Conservation (phyloP, 1,139 yeast genomes). For the Candida freyschussii region DNA sequence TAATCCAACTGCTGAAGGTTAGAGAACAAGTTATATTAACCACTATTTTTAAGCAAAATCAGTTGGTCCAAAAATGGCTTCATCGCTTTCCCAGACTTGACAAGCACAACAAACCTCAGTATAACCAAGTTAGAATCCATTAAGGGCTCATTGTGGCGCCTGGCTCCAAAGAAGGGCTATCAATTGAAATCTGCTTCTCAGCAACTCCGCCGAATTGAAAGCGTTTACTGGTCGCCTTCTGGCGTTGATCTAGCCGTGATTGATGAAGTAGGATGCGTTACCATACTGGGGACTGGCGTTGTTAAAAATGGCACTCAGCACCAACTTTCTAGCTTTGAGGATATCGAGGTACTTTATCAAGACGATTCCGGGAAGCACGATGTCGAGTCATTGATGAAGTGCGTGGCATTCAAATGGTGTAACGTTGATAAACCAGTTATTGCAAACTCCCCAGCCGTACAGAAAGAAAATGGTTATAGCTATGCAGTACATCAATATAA, state of each 20-base stretch:
- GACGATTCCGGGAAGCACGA: slow-evolving; percentile 27
- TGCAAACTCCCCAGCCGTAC: slow-evolving; percentile 48
- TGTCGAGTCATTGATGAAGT: slow-evolving; percentile 6
- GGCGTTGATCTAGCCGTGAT: slow-evolving; percentile 40
- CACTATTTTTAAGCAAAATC: no score
- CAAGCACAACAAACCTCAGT: slow-evolving; percentile 31
- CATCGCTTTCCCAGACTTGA: slow-evolving; percentile 46
- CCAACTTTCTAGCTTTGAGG: slow-evolving; percentile 24
- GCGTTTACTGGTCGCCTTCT: slow-evolving; percentile 37
- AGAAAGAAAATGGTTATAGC: slow-evolving; percentile 29
- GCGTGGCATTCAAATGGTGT: slow-evolving; percentile 58
- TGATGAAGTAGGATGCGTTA: slow-evolving; percentile 35
- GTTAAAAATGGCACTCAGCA: slow-evolving; percentile 11
- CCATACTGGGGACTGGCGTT: slow-evolving; percentile 28
- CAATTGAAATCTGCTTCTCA: slow-evolving; percentile 29
- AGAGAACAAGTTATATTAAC: no score
- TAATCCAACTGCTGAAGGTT: no score
- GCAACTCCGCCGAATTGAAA: slow-evolving; percentile 24
- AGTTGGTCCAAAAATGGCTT: slow-evolving; percentile 78
- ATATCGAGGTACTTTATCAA: slow-evolving; percentile 32
- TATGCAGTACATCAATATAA: slow-evolving; percentile 57
- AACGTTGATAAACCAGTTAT: slow-evolving; percentile 61
- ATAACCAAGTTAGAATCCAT: slow-evolving; percentile 60
- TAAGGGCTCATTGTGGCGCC: slow-evolving; percentile 62
- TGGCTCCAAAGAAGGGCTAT: slow-evolving; percentile 49